Evolutionary conservation across 2,329 filamentous ascomycete species (phyloP).

Genomic region (Paramyrothecium roridum): DNA sequence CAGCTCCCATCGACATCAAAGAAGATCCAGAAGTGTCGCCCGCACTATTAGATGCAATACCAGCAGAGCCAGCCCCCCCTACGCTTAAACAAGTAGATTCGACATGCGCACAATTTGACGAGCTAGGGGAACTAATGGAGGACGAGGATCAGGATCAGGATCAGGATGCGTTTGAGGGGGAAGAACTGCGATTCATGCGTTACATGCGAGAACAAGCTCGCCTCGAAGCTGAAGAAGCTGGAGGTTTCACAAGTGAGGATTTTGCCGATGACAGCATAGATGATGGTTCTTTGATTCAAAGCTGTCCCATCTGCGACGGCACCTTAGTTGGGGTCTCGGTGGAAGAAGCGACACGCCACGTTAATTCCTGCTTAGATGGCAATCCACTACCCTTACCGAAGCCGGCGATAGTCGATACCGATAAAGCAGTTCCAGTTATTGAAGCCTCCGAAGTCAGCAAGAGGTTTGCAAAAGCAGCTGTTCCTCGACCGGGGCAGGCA

Average conservation of each 20-base stretch:
- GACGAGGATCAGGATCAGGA: constrained; percentile 55
- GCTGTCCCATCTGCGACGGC: constrained; percentile 76
- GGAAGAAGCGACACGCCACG: constrained; percentile 76
- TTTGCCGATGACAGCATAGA: constrained; percentile 27
- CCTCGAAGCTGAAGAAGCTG: constrained; percentile 57
- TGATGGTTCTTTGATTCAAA: constrained; percentile 25
- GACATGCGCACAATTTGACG: constrained; percentile 27
- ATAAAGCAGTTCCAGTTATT: constrained; percentile 18
- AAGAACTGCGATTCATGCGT: constrained; percentile 62
- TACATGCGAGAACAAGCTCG: constrained; percentile 76
- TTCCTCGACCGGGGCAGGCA: constrained; percentile 75
- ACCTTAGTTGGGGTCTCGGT: constrained; percentile 56
- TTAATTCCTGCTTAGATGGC: constrained; percentile 90
- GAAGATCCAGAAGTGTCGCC: neutral
- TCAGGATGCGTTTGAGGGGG: constrained; percentile 50
- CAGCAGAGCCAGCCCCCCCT: neutral
- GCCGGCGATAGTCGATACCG: constrained; percentile 4
- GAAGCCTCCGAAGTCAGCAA: constrained; percentile 43
- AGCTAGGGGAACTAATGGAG: constrained; percentile 25
- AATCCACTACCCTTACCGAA: constrained; percentile 59
- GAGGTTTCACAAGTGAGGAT: constrained; percentile 30
- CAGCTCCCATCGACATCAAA: neutral
- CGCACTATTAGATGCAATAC: too few species aligned
- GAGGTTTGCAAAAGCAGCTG: constrained; percentile 63
- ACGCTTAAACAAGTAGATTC: constrained; percentile 26